A percentile compares a stretch with the other conserved stretches of the same genome.
Evolutionary conservation across 176 grass and related monocot genomes (phyloP).

Genomic region (Puya raimondii): DNA sequence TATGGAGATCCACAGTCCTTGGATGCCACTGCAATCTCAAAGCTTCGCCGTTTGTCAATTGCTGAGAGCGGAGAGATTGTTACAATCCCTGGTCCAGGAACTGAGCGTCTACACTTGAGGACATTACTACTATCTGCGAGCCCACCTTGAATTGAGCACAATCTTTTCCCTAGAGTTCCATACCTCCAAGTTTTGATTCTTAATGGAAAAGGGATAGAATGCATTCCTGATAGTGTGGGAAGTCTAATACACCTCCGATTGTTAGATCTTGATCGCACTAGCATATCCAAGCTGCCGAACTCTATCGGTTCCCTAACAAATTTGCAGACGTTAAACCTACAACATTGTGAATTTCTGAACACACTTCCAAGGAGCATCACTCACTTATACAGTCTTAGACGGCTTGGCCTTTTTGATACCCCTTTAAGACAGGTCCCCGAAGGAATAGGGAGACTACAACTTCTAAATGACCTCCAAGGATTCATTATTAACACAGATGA

Average conservation of each 20-base stretch:
- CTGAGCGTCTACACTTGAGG: slow-evolving; percentile 7
- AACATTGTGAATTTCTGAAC: not conserved
- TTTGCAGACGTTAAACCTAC: slow-evolving; percentile 16
- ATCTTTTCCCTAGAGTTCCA: slow-evolving; percentile 6
- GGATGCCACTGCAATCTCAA: not conserved
- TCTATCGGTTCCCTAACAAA: slow-evolving; percentile 15
- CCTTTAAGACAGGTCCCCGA: slow-evolving; percentile 14
- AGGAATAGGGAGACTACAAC: slow-evolving; percentile 23
- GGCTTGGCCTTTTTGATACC: not conserved
- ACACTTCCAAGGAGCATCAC: slow-evolving; percentile 17
- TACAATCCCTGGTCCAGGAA: not conserved
- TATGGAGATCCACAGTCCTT: not conserved
- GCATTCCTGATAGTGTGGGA: slow-evolving; percentile 20
- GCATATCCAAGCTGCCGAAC: slow-evolving; percentile 9
- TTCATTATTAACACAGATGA: slow-evolving; percentile 5
- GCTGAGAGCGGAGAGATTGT: not conserved
- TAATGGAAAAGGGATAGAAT: not conserved
- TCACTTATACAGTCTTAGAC: slow-evolving; percentile 15
- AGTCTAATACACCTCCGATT: slow-evolving; percentile 10
- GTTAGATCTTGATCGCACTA: slow-evolving; percentile 1
- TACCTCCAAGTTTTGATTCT: slow-evolving; percentile 27
- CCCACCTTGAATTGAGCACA: not conserved
- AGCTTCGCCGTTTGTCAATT: slow-evolving; percentile 6
- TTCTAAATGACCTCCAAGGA: slow-evolving; percentile 14
- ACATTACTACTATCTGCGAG: not conserved